Base-by-base conservation (phyloP, 176 grass and related monocot species). In the Eragrostis curvula region DNA sequence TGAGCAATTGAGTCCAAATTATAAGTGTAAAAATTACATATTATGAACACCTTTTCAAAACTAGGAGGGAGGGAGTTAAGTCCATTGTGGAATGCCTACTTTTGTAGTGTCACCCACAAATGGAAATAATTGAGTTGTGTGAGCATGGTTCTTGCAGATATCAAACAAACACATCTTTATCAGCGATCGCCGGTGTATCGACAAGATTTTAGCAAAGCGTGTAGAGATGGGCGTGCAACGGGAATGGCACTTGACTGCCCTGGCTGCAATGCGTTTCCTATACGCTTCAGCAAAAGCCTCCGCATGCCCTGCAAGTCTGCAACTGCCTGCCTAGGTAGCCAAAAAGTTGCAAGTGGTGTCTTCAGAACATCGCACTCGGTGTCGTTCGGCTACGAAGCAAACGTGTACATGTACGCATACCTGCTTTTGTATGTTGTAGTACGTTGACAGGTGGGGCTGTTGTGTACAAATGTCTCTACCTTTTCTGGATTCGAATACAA, bases 231-330 rank as follows among this genome's bases (percentile, higher is more conserved):
- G 47, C 28, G 74, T 42, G 61, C 25, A 44, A 12, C 14, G 24
- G 9, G 14, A 63, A 45, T 55, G 14, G 10, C 39, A 32, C 21
- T 57, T 42, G 20, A 12, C 50, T 18, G 47, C n/a, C 30, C 43
- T 48, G 9, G 28, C 66, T 59, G 87, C 74, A 75, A 72, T 59
- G 56, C 59, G 68, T 84, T 79, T 44, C 86, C 56, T 88, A 42
- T 42, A 88, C 86, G 60, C 81, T 51, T 88, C 48, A 42, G 12
- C 81, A 58, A 58, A 57, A 52, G 13, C 61, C 21, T 7, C 8
- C 18, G 68, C 11, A n/a, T 83, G 60, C 65, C 66, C 53, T 70
- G 78, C 62, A 70, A 36, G 56, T 11, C n/a, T 52, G 73, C 66
- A 78, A 71, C 79, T 12, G 3, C 59, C 30, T 63, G 72, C 30